Percentiles rank a stretch among this genome's conserved stretches.
Conservation (phyloP, 179 eudicot species). For the Beta corolliflora region DNA sequence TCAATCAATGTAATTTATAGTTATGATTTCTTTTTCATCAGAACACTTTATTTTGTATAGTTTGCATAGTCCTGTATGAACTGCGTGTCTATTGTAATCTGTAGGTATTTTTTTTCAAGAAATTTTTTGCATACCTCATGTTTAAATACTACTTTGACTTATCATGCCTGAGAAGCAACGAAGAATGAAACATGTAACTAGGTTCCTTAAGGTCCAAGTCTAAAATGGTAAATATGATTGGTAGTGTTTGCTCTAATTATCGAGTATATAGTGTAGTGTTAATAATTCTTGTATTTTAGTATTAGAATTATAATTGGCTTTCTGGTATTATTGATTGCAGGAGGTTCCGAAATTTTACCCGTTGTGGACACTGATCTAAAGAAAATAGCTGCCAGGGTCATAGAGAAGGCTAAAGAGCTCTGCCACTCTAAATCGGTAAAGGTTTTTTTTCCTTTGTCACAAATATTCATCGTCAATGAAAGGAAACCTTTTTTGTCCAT, state of each 20-base stretch:
- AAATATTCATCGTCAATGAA: too few relatives aligned
- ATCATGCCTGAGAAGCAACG: not conserved
- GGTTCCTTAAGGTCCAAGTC: not conserved
- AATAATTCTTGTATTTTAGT: not conserved
- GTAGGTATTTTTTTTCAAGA: not conserved
- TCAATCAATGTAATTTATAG: too few relatives aligned
- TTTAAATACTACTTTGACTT: not conserved
- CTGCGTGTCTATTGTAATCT: not conserved
- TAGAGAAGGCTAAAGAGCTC: slow-evolving; percentile 60
- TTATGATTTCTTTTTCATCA: not conserved
- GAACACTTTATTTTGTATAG: not conserved
- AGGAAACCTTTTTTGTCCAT: not conserved
- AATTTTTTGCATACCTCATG: not conserved
- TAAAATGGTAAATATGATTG: not conserved
- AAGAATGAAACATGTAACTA: not conserved
- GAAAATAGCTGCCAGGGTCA: slow-evolving; percentile 56
- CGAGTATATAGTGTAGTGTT: not conserved
- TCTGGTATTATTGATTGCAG: slow-evolving; percentile 14
- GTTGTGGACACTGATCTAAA: slow-evolving; percentile 59
- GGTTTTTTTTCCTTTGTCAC: too few relatives aligned
- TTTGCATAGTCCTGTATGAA: not conserved
- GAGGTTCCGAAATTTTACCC: slow-evolving; percentile 60
- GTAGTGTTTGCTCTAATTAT: not conserved
- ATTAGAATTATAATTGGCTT: not conserved
- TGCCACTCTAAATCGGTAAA: slow-evolving; percentile 40